Evolutionary conservation across 352 stramenopile genomes (phyloP).

Genomic region (Globisporangium megalacanthum): DNA sequence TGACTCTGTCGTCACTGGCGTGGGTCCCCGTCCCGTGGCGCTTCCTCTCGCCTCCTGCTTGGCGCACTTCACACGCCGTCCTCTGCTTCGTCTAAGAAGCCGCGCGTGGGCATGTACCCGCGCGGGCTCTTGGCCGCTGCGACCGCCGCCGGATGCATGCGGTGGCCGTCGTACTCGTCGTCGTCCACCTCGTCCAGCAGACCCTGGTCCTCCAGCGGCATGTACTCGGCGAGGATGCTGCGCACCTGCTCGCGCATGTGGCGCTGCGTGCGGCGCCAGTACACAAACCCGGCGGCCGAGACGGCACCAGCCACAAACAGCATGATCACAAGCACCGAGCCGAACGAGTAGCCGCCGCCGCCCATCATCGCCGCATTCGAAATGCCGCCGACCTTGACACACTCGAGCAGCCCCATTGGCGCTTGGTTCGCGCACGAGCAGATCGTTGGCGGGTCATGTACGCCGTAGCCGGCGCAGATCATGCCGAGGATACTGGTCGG

Average conservation of each 20-base stretch:
- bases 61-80: conserved; percentile 49
- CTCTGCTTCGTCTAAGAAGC: conserved; percentile 81
- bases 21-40: background rate
- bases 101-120: conserved; percentile 80
- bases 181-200: conserved; percentile 60
- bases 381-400: conserved; percentile 66
- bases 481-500: conserved; percentile 78
- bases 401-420: conserved; percentile 52
- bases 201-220: conserved; percentile 90
- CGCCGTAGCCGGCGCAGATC: conserved; percentile 82
- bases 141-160: conserved; percentile 58
- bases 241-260: conserved; percentile 95
- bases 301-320: conserved; percentile 74
- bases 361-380: conserved; percentile 47
- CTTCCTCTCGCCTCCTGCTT: background rate
- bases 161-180: conserved; percentile 52
- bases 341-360: conserved; percentile 72
- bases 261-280: conserved; percentile 89
- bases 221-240: conserved; percentile 96
- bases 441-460: conserved; percentile 72
- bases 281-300: conserved; percentile 72
- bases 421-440: conserved; percentile 73
- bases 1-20: background rate
- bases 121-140: conserved; percentile 78
- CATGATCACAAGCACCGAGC: conserved; percentile 82